Evolutionary conservation across 768 basidiomycete species (phyloP).

Genomic region (Pleurotus djamor): DNA sequence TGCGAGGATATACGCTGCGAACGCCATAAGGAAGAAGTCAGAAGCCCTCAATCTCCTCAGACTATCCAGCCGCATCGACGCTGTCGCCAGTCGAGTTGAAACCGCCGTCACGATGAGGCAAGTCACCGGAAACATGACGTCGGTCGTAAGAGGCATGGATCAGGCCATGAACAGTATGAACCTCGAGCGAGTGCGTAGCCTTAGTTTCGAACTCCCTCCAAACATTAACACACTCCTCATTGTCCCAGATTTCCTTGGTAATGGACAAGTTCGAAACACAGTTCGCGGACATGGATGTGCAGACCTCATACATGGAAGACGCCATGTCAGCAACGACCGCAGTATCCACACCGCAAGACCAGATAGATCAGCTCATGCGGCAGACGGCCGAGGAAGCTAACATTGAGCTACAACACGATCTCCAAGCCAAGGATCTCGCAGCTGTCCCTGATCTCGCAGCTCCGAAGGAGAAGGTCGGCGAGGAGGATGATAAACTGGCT

Average conservation of each 20-base stretch:
- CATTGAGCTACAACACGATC: slow-evolving; percentile 91
- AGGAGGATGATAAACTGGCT: slow-evolving; percentile 82
- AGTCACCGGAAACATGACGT: slow-evolving; percentile 95
- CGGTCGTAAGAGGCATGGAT: slow-evolving; percentile 97
- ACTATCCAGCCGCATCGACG: slow-evolving; percentile 90
- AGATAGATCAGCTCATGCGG: slow-evolving; percentile 88
- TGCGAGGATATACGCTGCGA: slow-evolving; percentile 96
- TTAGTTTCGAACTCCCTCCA: neutral
- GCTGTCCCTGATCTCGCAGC: slow-evolving; percentile 52
- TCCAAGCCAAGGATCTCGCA: slow-evolving; percentile 62
- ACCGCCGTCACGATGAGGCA: slow-evolving; percentile 98
- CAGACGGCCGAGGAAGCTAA: slow-evolving; percentile 98
- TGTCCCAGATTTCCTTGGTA: slow-evolving; percentile 83
- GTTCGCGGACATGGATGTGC: slow-evolving; percentile 96
- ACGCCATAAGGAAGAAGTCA: slow-evolving; percentile 97
- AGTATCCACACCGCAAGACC: slow-evolving; percentile 92
- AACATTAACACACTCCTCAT: neutral
- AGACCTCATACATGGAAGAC: slow-evolving; percentile 97
- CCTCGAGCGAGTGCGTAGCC: slow-evolving; percentile 77
- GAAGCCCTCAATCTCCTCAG: slow-evolving; percentile 91
- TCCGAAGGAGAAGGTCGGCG: slow-evolving; percentile 52
- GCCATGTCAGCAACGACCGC: slow-evolving; percentile 94
- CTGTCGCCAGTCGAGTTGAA: slow-evolving; percentile 95
- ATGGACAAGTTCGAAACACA: slow-evolving; percentile 99
- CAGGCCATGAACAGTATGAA: slow-evolving; percentile 99